A percentile compares a stretch with the other conserved stretches of the same genome.
Evolutionary conservation across 495 filamentous ascomycete species (phyloP).

Genomic region (Penicillium turbatum): DNA sequence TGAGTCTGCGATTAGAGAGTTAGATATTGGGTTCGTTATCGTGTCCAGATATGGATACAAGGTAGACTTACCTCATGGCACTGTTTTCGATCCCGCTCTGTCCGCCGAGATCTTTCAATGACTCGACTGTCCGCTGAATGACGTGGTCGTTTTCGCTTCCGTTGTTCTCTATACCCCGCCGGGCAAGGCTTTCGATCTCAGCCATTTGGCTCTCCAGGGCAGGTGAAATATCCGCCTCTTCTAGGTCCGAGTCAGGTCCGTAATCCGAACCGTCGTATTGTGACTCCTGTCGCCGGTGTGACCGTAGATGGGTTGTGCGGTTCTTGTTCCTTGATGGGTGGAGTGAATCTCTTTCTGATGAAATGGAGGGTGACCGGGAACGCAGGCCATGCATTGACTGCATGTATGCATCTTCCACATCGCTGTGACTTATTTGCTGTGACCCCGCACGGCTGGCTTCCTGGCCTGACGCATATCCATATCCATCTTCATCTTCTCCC

Average conservation of each 20-base stretch:
- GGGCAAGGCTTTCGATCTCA: slow-evolving; percentile 68
- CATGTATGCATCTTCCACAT: slow-evolving; percentile 34
- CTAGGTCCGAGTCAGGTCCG: slow-evolving; percentile 68
- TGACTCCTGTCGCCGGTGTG: slow-evolving; percentile 46
- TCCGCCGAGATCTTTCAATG: slow-evolving; percentile 71
- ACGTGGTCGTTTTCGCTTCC: slow-evolving; percentile 64
- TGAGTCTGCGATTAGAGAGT: slow-evolving; percentile 54
- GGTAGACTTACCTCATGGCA: slow-evolving; percentile 61
- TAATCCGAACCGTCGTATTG: slow-evolving; percentile 57
- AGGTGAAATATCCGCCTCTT: slow-evolving; percentile 63
- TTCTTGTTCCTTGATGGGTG: slow-evolving; percentile 27
- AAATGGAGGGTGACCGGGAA: slow-evolving; percentile 28
- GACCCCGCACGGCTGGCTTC: slow-evolving; percentile 31
- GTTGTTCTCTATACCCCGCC: slow-evolving; percentile 67
- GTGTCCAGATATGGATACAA: background rate
- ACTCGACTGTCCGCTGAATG: slow-evolving; percentile 66
- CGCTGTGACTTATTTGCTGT: slow-evolving; percentile 33
- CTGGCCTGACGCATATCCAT: slow-evolving; percentile 41
- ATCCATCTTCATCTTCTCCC: slow-evolving; percentile 57
- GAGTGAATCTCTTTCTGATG: slow-evolving; percentile 25
- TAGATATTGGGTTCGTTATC: slow-evolving; percentile 13
- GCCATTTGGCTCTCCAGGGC: slow-evolving; percentile 71
- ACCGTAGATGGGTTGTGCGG: slow-evolving; percentile 32
- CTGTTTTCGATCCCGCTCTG: slow-evolving; percentile 77
- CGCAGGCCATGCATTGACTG: slow-evolving; percentile 25